Conservation (phyloP, 164 flowering plant species). For the Umbellularia californica region DNA sequence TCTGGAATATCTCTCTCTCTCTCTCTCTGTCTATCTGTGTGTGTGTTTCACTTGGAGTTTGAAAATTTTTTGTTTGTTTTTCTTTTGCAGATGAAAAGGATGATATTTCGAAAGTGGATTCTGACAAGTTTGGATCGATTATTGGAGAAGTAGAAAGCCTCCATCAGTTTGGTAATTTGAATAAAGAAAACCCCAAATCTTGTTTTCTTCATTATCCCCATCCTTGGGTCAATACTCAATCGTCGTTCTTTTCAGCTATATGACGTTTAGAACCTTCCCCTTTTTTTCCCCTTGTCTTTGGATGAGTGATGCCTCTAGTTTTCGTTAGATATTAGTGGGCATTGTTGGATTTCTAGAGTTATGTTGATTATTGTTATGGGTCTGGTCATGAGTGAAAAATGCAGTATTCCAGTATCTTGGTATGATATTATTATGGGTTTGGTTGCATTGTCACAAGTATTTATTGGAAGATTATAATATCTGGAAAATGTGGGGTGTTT, state of each 20-base stretch:
- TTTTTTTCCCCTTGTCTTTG: background rate
- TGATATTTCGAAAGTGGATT: slow-evolving; percentile 41
- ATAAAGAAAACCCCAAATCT: background rate
- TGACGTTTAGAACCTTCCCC: too few species aligned
- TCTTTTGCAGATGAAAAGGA: slow-evolving; percentile 56
- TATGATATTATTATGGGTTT: too few species aligned
- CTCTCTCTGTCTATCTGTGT: background rate
- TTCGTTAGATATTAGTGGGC: background rate
- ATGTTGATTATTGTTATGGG: too few species aligned
- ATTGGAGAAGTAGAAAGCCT: slow-evolving; percentile 56
- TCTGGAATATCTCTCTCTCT: slow-evolving; percentile 1
- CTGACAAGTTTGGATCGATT: slow-evolving; percentile 47
- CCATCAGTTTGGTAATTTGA: slow-evolving; percentile 50
- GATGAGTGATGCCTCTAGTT: background rate
- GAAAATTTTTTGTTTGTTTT: slow-evolving; percentile 2
- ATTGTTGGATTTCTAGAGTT: too few species aligned
- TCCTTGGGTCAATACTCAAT: too few species aligned
- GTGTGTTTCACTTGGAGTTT: background rate
- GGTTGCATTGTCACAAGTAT: too few species aligned
- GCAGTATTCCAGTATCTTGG: too few species aligned
- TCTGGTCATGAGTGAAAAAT: too few species aligned
- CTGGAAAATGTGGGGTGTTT: too few species aligned
- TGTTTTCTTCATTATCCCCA: background rate
- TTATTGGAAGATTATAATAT: too few species aligned
- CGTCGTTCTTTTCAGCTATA: too few species aligned